Conservation (phyloP, 305 asterid species). For the Fraxinus greggii region DNA sequence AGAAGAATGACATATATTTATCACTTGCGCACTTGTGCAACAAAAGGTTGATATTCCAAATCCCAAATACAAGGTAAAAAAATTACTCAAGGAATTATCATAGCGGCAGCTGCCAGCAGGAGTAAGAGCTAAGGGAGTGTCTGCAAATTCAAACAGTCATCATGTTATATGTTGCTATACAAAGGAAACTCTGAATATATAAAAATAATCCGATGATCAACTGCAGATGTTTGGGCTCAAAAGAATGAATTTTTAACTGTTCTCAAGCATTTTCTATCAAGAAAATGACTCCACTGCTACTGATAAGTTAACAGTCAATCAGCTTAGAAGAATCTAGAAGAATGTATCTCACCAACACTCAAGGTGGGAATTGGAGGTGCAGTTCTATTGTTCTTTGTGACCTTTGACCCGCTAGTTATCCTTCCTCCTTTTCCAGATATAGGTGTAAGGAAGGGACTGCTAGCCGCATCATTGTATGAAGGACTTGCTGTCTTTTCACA, state of each 20-base stretch:
- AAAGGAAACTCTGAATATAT: not conserved
- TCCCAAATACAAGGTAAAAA: constrained; percentile 18
- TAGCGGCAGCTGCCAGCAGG: constrained; percentile 94
- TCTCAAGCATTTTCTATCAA: constrained; percentile 9
- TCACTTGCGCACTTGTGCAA: constrained; percentile 19
- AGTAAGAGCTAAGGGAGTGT: constrained; percentile 72
- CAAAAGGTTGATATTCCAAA: constrained; percentile 16
- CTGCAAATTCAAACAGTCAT: constrained; percentile 43
- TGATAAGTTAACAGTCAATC: constrained; percentile 7
- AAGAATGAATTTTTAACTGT: not conserved
- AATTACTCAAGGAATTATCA: constrained; percentile 85
- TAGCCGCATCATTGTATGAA: constrained; percentile 36
- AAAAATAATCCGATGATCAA: not conserved
- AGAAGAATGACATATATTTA: constrained; percentile 25
- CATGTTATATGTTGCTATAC: constrained; percentile 5
- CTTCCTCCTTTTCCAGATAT: constrained; percentile 72
- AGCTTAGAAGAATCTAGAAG: not conserved
- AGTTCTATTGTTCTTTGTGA: constrained; percentile 56
- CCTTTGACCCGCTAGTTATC: constrained; percentile 54
- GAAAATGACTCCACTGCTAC: constrained; percentile 5
- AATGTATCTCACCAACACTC: constrained; percentile 54
- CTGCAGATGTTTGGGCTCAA: not conserved
- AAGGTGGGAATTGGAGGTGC: constrained; percentile 58
- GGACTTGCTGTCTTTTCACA: constrained; percentile 54
- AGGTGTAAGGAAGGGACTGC: constrained; percentile 67